A percentile compares a stretch with the other conserved stretches of the same genome.
Evolutionary conservation across 2,329 filamentous ascomycete genomes (phyloP).

Genomic region (Exophiala lecanii-corni): DNA sequence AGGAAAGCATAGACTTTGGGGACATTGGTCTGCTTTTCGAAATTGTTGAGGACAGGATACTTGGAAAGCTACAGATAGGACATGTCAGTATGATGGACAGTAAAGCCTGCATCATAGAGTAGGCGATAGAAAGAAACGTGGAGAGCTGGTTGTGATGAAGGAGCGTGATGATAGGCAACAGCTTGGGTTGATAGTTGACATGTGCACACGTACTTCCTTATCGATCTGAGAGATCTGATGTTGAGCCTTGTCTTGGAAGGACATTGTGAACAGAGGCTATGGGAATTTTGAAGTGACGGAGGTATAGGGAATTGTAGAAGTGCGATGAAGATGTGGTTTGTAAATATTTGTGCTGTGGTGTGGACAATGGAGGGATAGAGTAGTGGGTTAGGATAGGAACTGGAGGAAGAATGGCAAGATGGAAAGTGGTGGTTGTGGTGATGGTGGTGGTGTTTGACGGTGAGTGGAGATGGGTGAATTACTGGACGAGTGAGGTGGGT

Average conservation of each 20-base stretch:
- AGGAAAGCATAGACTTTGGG: conserved; percentile 65
- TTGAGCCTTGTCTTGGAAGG: conserved; percentile 60
- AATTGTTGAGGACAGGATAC: conserved; percentile 62
- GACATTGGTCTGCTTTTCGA: conserved; percentile 63
- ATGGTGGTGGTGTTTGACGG: background rate
- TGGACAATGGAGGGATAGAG: background rate
- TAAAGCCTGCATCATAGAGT: background rate
- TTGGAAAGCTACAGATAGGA: conserved; percentile 55
- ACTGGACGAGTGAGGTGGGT: no score
- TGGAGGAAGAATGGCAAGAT: background rate
- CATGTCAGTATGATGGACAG: background rate
- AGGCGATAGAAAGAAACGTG: background rate
- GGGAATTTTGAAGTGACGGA: background rate
- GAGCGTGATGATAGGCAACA: conserved; percentile 1
- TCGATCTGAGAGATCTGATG: conserved; percentile 63
- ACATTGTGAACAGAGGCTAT: conserved; percentile 21
- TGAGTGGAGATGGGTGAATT: background rate
- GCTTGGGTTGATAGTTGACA: conserved; percentile 8
- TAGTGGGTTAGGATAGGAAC: background rate
- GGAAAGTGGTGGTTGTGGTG: no score
- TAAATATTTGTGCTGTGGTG: background rate
- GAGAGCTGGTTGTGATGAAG: background rate
- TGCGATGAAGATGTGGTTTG: background rate
- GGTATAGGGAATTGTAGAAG: background rate
- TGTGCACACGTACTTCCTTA: conserved; percentile 53